Evolutionary conservation across 2,329 filamentous ascomycete genomes (phyloP), one percentile per base, ranked within the genome.

Genomic region (Biscogniauxia marginata): DNA sequence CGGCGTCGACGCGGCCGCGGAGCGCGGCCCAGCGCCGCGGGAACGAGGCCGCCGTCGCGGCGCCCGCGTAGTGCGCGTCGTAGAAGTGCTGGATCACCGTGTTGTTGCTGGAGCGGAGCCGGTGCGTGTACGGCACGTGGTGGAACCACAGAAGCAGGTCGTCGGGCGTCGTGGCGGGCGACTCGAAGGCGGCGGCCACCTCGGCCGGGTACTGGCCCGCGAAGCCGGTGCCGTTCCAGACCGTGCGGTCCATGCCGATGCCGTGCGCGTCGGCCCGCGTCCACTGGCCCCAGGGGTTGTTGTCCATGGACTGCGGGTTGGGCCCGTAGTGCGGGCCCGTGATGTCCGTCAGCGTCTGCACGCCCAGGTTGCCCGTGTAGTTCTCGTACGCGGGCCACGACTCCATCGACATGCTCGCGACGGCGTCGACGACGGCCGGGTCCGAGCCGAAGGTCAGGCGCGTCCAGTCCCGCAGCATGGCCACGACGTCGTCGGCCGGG

Each of bases 71-170:
- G 63, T 79, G 78, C 21, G 78, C 75, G 56, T 79, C 77, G 73
- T 85, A 85, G 63, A 79, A 79, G 53, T 78, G 72, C 65, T 80
- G 75, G 65, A 84, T 84, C 2, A 90, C 85, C 0, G 87, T 88
- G 70, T 86, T 83, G 9, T 85, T 84, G 0, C 80, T 84, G n/a
- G 43, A 56, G 8, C 84, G 77, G 1, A 90, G 77, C 6, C 68
- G 70, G 43, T 88, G 82, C 0, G 84, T 88, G 67, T 88, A 91
- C 3, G 81, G 80, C 0, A 90, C 85, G 65, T 91, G 88, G 68
- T 90, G 88, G 72, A 90, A 90, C 87, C 87, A 91, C 2, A 90
- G 75, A 2, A 90, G 70, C 1, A 90, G 74, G 20, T 90, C 76
- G 58, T 90, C 87, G 0, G 87, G 86, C 0, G 87, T 90, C 0